These are phyloP conservation scores for Alternaria tenuissima DNA, from an alignment of 2,329 filamentous ascomycete species.

Conservation along the genomic window DNA sequence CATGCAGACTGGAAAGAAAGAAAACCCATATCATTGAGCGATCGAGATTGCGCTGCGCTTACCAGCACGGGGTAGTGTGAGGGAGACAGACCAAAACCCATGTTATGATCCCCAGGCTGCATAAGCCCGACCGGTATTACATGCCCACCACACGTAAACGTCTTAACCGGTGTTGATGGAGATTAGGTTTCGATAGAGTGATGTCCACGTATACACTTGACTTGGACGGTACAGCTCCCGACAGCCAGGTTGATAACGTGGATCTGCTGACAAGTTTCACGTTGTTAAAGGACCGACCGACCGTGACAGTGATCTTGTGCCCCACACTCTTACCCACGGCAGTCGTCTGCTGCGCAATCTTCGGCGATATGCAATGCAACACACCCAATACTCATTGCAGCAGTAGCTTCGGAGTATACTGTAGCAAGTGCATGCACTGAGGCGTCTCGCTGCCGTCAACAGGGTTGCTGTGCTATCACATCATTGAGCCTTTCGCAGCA, in stretches of 20 bases:
- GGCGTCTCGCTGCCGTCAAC: not conserved
- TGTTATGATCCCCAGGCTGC: conserved; percentile 19
- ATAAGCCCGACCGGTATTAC: conserved; percentile 17
- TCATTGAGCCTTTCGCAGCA: conserved; percentile 1
- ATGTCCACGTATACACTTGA: conserved; percentile 18
- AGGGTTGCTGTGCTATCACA: conserved; percentile 7
- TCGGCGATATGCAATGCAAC: conserved; percentile 18
- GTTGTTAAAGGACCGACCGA: conserved; percentile 15
- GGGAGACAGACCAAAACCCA: conserved; percentile 9
- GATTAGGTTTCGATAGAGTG: conserved; percentile 19
- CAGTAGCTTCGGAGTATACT: conserved; percentile 34
- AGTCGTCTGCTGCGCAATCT: conserved; percentile 8
- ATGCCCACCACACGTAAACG: conserved; percentile 8
- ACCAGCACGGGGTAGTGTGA: conserved; percentile 16
- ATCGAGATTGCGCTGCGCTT: conserved; percentile 17
- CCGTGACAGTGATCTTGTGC: conserved; percentile 17
- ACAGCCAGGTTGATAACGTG: conserved; percentile 20
- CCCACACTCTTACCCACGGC: conserved; percentile 8
- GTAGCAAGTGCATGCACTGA: conserved; percentile 23
- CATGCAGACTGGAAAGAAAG: conserved; percentile 16
- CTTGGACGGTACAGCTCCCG: conserved; percentile 12
- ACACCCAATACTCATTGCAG: conserved; percentile 29
- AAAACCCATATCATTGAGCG: conserved; percentile 10
- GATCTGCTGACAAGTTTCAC: conserved; percentile 17
- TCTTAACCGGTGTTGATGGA: conserved; percentile 2